phyloP scores from a whole-genome alignment of 306 rosid genomes.

The Canavalia gladiata region DNA sequence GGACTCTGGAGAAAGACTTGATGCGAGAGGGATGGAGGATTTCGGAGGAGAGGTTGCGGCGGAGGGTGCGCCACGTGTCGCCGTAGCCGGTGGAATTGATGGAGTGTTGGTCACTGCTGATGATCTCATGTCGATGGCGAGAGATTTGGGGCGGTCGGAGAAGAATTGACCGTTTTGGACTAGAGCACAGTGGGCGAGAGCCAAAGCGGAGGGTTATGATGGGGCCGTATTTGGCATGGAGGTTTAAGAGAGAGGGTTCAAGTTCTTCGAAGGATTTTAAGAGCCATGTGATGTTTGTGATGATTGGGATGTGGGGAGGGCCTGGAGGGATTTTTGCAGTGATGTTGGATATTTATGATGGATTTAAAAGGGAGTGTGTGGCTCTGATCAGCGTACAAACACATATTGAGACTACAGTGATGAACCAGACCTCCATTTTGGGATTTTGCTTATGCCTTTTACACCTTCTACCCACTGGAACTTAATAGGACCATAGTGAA shows the following conservation, averaged over 20 bases:
- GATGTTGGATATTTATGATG: background rate
- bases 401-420: background rate
- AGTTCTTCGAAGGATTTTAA: conserved; percentile 25
- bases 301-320: conserved; percentile 42
- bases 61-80: conserved; percentile 56
- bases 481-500: too few species aligned
- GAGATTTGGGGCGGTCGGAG: conserved; percentile 52
- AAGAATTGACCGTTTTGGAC: conserved; percentile 47
- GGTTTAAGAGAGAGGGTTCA: conserved; percentile 19
- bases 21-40: conserved; percentile 51
- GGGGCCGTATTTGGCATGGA: conserved; percentile 55
- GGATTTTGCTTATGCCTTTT: too few species aligned
- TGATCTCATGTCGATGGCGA: background rate
- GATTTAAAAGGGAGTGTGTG: background rate
- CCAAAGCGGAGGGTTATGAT: conserved; percentile 46
- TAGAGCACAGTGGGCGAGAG: conserved; percentile 51
- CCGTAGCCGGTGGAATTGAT: conserved; percentile 52
- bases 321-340: conserved; percentile 38
- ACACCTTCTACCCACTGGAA: too few species aligned
- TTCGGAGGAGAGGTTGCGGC: conserved; percentile 57
- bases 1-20: conserved; percentile 41
- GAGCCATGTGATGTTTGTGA: conserved; percentile 37
- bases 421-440: conserved; percentile 31
- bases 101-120: conserved; percentile 37
- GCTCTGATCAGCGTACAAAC: background rate